These are phyloP conservation scores for Thoreauomyces humboldtii DNA, from an alignment of 192 early-diverging fungal species.

Conservation along the genomic window DNA sequence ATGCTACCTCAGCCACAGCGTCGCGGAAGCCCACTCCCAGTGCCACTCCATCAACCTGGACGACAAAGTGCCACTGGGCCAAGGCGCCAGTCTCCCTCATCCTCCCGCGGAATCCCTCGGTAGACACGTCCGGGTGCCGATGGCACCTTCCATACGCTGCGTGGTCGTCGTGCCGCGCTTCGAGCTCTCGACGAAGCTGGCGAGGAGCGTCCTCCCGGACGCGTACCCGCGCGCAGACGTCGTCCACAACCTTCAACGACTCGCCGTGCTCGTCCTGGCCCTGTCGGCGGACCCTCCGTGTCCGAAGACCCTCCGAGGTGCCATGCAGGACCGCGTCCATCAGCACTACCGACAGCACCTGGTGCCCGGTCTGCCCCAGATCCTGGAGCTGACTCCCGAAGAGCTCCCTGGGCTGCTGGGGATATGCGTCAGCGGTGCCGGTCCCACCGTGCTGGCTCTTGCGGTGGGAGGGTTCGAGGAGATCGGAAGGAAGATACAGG, in stretches of 20 bases:
- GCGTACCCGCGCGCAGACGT: conserved; percentile 78
- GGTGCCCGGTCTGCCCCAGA: conserved; percentile 89
- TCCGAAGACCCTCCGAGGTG: conserved; percentile 77
- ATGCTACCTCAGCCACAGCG: conserved; percentile 58
- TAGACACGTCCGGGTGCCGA: conserved; percentile 25
- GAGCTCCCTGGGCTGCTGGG: conserved; percentile 83
- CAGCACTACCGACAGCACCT: conserved; percentile 92
- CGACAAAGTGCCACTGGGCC: neutral
- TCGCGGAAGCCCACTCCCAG: conserved; percentile 5
- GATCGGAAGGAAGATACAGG: conserved; percentile 67
- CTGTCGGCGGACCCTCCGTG: conserved; percentile 54
- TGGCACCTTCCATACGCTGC: conserved; percentile 32
- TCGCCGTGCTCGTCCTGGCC: conserved; percentile 86
- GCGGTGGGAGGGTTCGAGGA: conserved; percentile 80
- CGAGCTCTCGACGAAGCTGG: conserved; percentile 88
- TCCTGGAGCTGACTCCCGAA: conserved; percentile 72
- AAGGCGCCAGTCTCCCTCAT: neutral
- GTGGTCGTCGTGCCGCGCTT: conserved; percentile 74
- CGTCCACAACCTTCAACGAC: conserved; percentile 92
- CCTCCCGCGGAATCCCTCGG: conserved; percentile 30
- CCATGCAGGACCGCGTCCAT: conserved; percentile 96
- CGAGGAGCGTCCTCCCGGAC: conserved; percentile 79
- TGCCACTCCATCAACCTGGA: neutral
- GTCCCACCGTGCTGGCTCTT: conserved; percentile 92
- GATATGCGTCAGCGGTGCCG: conserved; percentile 92